Percentiles rank a stretch among this genome's conserved stretches.
Evolutionary conservation across 2,329 filamentous ascomycete species (phyloP).

Genomic region (Alternaria arborescens): DNA sequence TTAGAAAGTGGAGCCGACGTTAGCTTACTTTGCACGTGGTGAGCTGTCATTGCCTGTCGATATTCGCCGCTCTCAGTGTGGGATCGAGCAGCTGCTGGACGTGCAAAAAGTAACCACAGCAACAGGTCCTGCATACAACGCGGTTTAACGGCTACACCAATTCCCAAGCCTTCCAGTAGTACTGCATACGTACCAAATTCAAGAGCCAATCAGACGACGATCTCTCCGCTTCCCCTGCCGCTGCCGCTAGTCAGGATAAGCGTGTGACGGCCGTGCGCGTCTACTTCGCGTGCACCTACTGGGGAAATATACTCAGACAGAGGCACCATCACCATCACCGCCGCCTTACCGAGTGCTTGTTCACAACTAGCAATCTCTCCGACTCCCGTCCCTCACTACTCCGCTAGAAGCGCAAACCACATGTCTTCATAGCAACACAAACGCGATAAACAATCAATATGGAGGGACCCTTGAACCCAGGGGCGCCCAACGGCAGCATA

Average conservation of each 20-base stretch:
- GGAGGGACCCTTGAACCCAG: constrained; percentile 54
- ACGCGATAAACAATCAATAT: constrained; percentile 43
- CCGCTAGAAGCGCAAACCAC: constrained; percentile 37
- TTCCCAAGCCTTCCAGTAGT: constrained; percentile 10
- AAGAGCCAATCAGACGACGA: constrained; percentile 30
- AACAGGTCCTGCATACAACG: not conserved
- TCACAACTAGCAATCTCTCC: constrained; percentile 12
- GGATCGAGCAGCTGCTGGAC: not conserved
- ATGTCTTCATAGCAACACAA: constrained; percentile 41
- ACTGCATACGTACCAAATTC: constrained; percentile 3
- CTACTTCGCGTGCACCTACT: constrained; percentile 30
- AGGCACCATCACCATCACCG: constrained; percentile 40
- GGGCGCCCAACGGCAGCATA: constrained; percentile 51
- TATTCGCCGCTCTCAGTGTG: not conserved
- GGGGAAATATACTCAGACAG: constrained; percentile 21
- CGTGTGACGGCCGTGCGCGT: constrained; percentile 19
- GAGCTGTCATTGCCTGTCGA: constrained; percentile 14
- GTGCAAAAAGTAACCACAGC: constrained; percentile 1
- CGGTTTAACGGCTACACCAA: not conserved
- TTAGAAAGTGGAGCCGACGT: constrained; percentile 5
- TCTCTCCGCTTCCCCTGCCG: constrained; percentile 34
- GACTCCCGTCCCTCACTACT: constrained; percentile 11
- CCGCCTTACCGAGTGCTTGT: constrained; percentile 20
- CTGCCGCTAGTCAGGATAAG: constrained; percentile 24
- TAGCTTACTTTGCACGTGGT: constrained; percentile 14